Base-by-base conservation (phyloP, 371 early-diverging fungal genomes). In the Zopfochytrium polystomum region DNA sequence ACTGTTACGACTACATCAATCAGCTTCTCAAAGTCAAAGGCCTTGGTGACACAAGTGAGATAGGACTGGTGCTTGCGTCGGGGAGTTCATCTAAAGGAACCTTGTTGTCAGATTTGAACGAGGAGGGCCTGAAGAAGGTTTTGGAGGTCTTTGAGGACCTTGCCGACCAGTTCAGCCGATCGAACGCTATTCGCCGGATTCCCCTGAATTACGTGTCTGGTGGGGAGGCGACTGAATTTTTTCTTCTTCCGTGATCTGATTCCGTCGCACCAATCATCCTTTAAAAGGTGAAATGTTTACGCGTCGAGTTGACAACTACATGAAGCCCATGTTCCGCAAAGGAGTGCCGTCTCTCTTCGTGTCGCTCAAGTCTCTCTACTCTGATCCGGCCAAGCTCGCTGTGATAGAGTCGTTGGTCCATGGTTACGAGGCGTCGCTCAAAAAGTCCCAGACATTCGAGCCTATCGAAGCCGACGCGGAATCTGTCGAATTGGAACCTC, bases 301-400 rank as follows among this genome's bases (percentile, higher is more conserved):
- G 25, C 55, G 58, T 23, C 72, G 77, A 54, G 83, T 84, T 1
- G 87, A 85, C 35, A 73, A 68, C 25, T 85, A 88, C 59, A 75
- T 92, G 15, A 84, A 83, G 47, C 77, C 71, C 20, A 82, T 85
- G 47, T 82, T 96, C 62, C 82, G 89, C 62, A 93, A 93, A 76
- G 94, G 95, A 32, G 88, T 95, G 2, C 95, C 95, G 2, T 95
- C 95, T 1, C 68, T 94, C 50, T 95, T 95, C 65, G 82, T 84
- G 49, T 87, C 83, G 68, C 72, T 92, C 66, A 90, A 88, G 75
- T 80, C 76, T 23, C 79, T 92, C 7, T 90, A 91, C 63, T 55
- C 60, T 18, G 75, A 90, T 73, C 61, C 78, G 26, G 83, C 78
- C 33, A 92, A 93, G 76, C 80, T 78, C 30, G 62, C 62, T 2